Base-by-base conservation (phyloP, 1,284 basidiomycete species). In the Fomitopsis betulina region DNA sequence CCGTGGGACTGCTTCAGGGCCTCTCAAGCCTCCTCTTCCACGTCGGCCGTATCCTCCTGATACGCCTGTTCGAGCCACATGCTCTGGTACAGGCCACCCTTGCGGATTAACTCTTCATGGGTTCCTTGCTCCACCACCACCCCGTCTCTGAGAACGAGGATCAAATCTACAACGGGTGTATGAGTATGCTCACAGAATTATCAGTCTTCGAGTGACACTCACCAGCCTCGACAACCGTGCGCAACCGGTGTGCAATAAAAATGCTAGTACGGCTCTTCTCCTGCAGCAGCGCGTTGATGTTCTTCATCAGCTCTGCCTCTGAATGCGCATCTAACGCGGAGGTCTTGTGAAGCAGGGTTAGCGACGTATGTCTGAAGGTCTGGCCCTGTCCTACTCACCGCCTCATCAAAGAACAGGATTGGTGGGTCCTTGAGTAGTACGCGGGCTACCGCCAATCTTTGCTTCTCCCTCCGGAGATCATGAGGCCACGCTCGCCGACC, bases 381-480 rank as follows among this genome's bases (percentile, higher is more conserved):
- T 25, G n/a, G 30, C 8, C 27, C 54, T 40, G 4, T 39, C 50
- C 19, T 3, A 79, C 90, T 71, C 66, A 93, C 93, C 35, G 97
- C 96, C 75, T 99, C 96, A 69, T 99, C 96, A 68, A 99, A 98
- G 78, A 99, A 98, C 67, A 98, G 70, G 67, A 98, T 97, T 3
- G 89, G 87, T 0, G 96, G 94, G 71, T 99, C 91, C 76, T 98
- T 98, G 53, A 99, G 75, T 65, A 99, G 74, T 45, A 97, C 86
- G 17, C 97, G 79, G 5, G 96, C 97, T 13, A 99, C 93, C 0
- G 96, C 97, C 63, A 99, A 73, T 45, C 97, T 77, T 78, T 99
- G 96, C 74, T 99, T 98, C 79, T 99, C 96, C 0, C 96, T 0
- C 96, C 96, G 15, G 93, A 95, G 58, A 99, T 94, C 97, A 99